Evolutionary conservation across 2,329 filamentous ascomycete genomes (phyloP), one percentile per base, ranked within the genome.

Genomic region (Samsoniella hepiali): DNA sequence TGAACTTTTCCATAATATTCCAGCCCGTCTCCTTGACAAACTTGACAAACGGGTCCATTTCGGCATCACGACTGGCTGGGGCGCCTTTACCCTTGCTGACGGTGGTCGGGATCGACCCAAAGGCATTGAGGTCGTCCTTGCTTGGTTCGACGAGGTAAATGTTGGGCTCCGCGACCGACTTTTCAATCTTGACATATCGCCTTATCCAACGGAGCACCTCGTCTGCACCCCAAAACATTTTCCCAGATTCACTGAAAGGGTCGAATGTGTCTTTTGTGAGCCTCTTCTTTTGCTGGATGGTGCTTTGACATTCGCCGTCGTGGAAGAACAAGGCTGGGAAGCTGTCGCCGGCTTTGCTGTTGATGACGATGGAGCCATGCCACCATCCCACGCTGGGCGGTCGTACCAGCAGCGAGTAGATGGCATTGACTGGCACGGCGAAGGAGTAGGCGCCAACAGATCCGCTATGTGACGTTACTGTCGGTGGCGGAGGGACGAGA

Each of bases 291-390:
- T 98, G 94, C 63, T 96, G 77, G 29, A 98, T 96, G 0, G 95
- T 99, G 60, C 91, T 96, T 76, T 97, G 91, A 72, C 95, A 99
- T 78, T 99, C 95, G 66, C 88, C 93, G 72, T 99, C 95, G 74
- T 99, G 95, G 78, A 99, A 99, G 78, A 99, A 99, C 1, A 99
- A 80, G 0, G 95, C 93, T 0, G 95, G 95, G 69, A 98, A 97
- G 73, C 91, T 95, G 73, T 98, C 93, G 3, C 96, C 96, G 0
- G 90, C 88, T 13, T 91, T 83, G 1, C 91, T 92, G 74, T 99
- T 99, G 78, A 99, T 91, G 63, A 99, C 89, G 34, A 99, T 78
- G 67, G 93, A 97, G 40, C 95, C 95, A 74, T 96, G 97, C 95
- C 95, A 99, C 96, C 95, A 99, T 17, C 95, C 96, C 8, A 97